These are phyloP conservation scores for Camelina sativa DNA, from an alignment of 345 rosid genomes.

Conservation along the genomic window DNA sequence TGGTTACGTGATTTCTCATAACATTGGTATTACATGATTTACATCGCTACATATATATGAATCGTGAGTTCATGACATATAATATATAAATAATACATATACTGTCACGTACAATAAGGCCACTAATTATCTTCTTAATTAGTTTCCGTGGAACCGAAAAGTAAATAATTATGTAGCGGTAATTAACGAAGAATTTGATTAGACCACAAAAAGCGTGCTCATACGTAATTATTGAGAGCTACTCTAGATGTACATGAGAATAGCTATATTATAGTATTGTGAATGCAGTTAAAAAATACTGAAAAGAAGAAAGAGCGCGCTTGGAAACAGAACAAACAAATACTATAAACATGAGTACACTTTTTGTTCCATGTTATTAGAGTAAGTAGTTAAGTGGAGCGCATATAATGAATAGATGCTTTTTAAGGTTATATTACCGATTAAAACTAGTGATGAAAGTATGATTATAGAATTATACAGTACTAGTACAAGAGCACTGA, in stretches of 20 bases:
- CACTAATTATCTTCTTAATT: conserved; percentile 1
- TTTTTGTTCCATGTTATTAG: conserved; percentile 13
- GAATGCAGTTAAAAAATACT: conserved; percentile 13
- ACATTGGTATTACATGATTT: not conserved
- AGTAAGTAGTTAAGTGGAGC: conserved; percentile 29
- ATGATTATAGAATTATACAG: conserved; percentile 24
- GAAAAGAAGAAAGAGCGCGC: conserved; percentile 34
- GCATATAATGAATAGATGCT: conserved; percentile 31
- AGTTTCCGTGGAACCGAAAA: conserved; percentile 29
- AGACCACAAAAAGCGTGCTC: conserved; percentile 36
- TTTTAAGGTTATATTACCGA: conserved; percentile 32
- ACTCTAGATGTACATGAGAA: not conserved
- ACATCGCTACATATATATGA: not conserved
- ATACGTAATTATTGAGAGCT: conserved; percentile 24
- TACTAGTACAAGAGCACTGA: not conserved
- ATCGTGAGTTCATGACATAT: not conserved
- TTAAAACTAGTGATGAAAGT: conserved; percentile 35
- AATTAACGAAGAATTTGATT: conserved; percentile 18
- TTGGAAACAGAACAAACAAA: conserved; percentile 31
- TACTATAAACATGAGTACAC: not conserved
- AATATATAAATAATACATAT: not conserved
- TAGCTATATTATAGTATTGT: not conserved
- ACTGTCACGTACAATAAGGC: conserved; percentile 4
- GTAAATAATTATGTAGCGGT: conserved; percentile 2
- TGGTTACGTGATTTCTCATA: not conserved